phyloP scores from a whole-genome alignment of 2,329 filamentous ascomycete species.

The Cucurbitaria berberidis region DNA sequence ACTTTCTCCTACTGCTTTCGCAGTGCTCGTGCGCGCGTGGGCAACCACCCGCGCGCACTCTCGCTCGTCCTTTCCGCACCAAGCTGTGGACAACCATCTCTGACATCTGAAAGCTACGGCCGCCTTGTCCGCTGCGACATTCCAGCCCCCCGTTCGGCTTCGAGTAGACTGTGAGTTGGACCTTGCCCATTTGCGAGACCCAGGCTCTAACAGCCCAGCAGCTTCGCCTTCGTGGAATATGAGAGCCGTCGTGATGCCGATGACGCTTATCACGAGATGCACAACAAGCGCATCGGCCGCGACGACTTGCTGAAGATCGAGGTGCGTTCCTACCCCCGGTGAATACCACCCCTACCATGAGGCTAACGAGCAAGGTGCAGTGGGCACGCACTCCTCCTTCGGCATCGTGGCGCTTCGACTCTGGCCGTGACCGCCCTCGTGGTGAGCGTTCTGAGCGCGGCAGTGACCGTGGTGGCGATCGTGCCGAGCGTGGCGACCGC shows the following conservation, averaged over 20 bases:
- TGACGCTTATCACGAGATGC: slow-evolving; percentile 99
- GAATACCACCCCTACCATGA: background rate
- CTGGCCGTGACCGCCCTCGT: slow-evolving; percentile 60
- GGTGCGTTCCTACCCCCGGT: slow-evolving; percentile 59
- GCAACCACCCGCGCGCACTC: slow-evolving; percentile 32
- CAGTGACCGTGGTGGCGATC: slow-evolving; percentile 61
- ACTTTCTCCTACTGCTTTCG: slow-evolving; percentile 9
- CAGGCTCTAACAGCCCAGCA: slow-evolving; percentile 55
- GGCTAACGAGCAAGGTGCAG: slow-evolving; percentile 57
- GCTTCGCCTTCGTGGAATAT: slow-evolving; percentile 99
- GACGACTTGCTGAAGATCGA: slow-evolving; percentile 98
- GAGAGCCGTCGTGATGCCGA: slow-evolving; percentile 98
- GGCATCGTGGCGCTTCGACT: slow-evolving; percentile 97
- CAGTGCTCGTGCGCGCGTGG: slow-evolving; percentile 6
- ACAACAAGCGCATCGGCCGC: slow-evolving; percentile 96
- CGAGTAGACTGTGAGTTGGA: slow-evolving; percentile 88
- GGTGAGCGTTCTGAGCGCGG: slow-evolving; percentile 67
- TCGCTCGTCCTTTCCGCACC: slow-evolving; percentile 29
- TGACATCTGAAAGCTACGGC: slow-evolving; percentile 77
- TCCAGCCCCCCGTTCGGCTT: slow-evolving; percentile 90
- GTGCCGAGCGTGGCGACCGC: slow-evolving; percentile 71
- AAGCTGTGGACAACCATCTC: slow-evolving; percentile 40
- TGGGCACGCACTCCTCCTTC: slow-evolving; percentile 98
- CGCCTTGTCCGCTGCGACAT: slow-evolving; percentile 98
- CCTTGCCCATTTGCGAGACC: background rate